Percentiles rank a stretch among this genome's conserved stretches.
Evolutionary conservation across 257 asterid species (phyloP).

Genomic region (Nicotiana tabacum): DNA sequence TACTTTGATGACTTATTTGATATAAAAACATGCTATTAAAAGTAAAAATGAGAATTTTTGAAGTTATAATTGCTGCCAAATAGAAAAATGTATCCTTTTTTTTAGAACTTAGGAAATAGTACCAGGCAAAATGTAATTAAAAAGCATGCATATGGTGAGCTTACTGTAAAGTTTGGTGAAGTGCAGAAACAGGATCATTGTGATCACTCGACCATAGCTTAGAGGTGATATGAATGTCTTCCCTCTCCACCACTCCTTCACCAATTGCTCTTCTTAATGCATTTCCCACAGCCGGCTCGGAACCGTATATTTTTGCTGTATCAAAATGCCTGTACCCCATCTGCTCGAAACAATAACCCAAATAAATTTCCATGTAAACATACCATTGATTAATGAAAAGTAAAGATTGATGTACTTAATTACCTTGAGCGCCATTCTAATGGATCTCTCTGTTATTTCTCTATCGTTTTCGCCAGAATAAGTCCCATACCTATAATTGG

Average conservation of each 20-base stretch:
- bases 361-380: background rate
- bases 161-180: slow-evolving; percentile 62
- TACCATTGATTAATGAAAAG: background rate
- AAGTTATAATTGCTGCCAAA: background rate
- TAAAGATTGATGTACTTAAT: background rate
- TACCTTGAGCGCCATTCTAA: slow-evolving; percentile 68
- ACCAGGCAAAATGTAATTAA: background rate
- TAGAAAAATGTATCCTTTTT: background rate
- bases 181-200: slow-evolving; percentile 71
- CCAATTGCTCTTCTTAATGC: slow-evolving; percentile 48
- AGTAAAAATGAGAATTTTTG: background rate
- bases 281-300: slow-evolving; percentile 67
- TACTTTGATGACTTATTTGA: too few relatives aligned
- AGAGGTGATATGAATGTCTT: slow-evolving; percentile 56
- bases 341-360: slow-evolving; percentile 25
- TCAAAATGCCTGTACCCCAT: slow-evolving; percentile 83
- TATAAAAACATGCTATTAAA: too few relatives aligned
- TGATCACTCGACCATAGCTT: slow-evolving; percentile 85
- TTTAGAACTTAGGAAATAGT: too few relatives aligned
- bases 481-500: slow-evolving; percentile 71
- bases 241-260: slow-evolving; percentile 42
- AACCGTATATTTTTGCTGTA: slow-evolving; percentile 77
- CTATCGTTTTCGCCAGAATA: slow-evolving; percentile 57
- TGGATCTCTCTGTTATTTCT: slow-evolving; percentile 51
- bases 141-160: background rate